A percentile compares a stretch with the other conserved stretches of the same genome.
phyloP scores from a whole-genome alignment of 2,329 filamentous ascomycete genomes.

The Aspergillus puulaauensis region DNA sequence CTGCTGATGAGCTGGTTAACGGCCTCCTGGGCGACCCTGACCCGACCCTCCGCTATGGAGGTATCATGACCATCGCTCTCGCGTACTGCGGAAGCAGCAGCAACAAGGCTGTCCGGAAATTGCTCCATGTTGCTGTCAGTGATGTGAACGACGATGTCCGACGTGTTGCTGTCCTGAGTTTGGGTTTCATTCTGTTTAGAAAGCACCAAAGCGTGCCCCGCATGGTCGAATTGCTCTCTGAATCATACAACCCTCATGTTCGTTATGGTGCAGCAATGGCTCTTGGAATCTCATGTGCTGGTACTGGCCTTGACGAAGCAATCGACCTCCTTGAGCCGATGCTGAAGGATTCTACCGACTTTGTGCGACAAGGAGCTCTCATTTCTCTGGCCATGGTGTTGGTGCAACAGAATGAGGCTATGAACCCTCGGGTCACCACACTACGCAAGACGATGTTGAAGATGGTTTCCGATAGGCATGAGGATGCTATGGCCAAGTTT shows the following conservation, averaged over 20 bases:
- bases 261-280: constrained; percentile 98
- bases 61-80: constrained; percentile 97
- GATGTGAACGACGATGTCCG: constrained; percentile 98
- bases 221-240: constrained; percentile 96
- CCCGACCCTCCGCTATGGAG: constrained; percentile 89
- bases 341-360: constrained; percentile 99
- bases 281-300: constrained; percentile 94
- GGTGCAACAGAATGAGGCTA: constrained; percentile 97
- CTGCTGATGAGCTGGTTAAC: constrained; percentile 90
- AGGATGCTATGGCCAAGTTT: constrained; percentile 99
- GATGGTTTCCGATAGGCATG: constrained; percentile 89
- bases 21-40: constrained; percentile 91
- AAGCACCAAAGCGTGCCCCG: constrained; percentile 96
- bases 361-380: constrained; percentile 92
- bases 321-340: constrained; percentile 97
- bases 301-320: constrained; percentile 91
- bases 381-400: constrained; percentile 97
- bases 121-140: constrained; percentile 93
- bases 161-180: constrained; percentile 91
- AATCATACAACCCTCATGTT: constrained; percentile 98
- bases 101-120: constrained; percentile 96
- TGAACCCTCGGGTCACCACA: constrained; percentile 92
- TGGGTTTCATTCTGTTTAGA: constrained; percentile 97
- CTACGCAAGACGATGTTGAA: constrained; percentile 94
- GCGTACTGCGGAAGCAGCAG: constrained; percentile 96